Evolutionary conservation across 225 moss, liverwort and hornwort species (phyloP), one percentile per base, ranked within the genome.

Genomic region (Anthoceros angustus): DNA sequence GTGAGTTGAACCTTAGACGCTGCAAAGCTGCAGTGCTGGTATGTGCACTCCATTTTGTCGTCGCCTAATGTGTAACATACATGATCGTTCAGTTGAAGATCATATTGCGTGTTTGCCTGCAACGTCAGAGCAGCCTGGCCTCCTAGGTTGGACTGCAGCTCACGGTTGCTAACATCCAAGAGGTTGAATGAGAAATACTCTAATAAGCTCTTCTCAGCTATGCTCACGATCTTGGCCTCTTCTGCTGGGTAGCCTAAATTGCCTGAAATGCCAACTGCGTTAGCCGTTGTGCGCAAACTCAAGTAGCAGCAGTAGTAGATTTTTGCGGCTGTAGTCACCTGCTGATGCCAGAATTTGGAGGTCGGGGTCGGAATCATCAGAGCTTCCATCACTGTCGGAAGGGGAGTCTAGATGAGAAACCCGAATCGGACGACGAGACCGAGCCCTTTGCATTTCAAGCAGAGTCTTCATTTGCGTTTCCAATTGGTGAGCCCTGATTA

Each of bases 401-500:
- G 42, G 42, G 12, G 62, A 18, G 16, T 42, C 63, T 12, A 12
- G 9, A 2, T 42, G 10, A 10, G 61, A 67, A 7, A 18, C 39
- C 9, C n/a, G 50, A 32, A 32, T 32, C 32, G 32, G 32, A 26
- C 67, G 77, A 38, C 71, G 71, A 26, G 77, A 78, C 0, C 70
- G 42, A 12, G 66, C 63, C 66, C 79, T 74, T 63, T 76, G 82
- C 72, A 86, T 66, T 63, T 84, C 73, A 50, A 81, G 71, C 63
- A 92, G 69, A 7, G 84, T 71, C 39, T 78, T 71, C 78, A 82
- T 77, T 61, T 86, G 85, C 77, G 68, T 77, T 63, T 90, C 85
- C 39, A 85, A 64, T n/a, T 75, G 72, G 7, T 81, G 75, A 40
- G 84, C 86, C 16, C 84, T 78, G 12, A 72, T 66, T 20, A 85